These are phyloP conservation scores for Geoglossum cookeanum DNA, from an alignment of 2,329 filamentous ascomycete species.

Conservation along the genomic window DNA sequence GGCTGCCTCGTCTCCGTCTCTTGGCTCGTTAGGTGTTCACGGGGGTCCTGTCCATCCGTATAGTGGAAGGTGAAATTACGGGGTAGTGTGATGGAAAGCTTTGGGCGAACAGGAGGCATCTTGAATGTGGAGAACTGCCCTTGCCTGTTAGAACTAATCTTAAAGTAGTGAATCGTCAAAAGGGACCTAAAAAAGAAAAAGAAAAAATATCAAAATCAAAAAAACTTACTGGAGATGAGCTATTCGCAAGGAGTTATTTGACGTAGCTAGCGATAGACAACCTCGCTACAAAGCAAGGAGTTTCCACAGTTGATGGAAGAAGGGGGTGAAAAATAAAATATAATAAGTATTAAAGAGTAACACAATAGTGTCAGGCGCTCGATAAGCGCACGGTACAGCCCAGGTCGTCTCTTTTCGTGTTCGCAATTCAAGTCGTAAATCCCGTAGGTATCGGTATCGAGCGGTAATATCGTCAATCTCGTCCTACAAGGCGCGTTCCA, in stretches of 20 bases:
- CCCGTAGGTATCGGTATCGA: background rate
- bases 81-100: constrained; percentile 30
- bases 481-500: background rate
- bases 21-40: constrained; percentile 22
- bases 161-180: too few species aligned
- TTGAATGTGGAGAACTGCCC: background rate
- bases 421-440: constrained; percentile 1
- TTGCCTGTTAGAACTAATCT: background rate
- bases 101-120: constrained; percentile 15
- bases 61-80: constrained; percentile 31
- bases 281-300: background rate
- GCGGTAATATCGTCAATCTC: background rate
- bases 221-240: background rate
- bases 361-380: background rate
- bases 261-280: too few species aligned
- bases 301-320: background rate
- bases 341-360: background rate
- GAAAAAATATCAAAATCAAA: background rate
- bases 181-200: too few species aligned
- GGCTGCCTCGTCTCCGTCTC: constrained; percentile 22
- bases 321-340: background rate
- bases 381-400: background rate
- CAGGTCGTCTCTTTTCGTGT: background rate
- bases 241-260: background rate
- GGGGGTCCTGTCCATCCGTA: constrained; percentile 25